A percentile compares a stretch with the other conserved stretches of the same genome.
Evolutionary conservation across 768 basidiomycete genomes (phyloP).

Genomic region (Amanita phalloides): DNA sequence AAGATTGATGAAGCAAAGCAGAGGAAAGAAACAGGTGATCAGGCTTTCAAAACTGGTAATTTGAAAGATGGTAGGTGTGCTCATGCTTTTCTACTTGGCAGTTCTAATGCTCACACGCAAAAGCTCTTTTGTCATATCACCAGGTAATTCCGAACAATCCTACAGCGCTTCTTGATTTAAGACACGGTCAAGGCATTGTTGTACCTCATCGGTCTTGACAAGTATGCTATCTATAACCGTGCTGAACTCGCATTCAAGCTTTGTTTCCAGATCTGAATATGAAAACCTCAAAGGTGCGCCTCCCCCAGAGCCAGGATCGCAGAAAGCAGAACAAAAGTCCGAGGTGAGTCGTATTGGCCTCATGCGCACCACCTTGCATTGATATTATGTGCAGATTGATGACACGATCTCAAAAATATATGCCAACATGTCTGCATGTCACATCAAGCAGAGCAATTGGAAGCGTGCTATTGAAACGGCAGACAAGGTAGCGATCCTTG

Average conservation of each 20-base stretch:
- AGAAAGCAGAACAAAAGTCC: slow-evolving; percentile 44
- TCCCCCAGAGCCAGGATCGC: slow-evolving; percentile 1
- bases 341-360: slow-evolving; percentile 34
- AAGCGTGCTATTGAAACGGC: slow-evolving; percentile 72
- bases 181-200: slow-evolving; percentile 41
- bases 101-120: background rate
- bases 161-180: background rate
- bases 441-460: slow-evolving; percentile 75
- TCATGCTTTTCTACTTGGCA: background rate
- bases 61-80: slow-evolving; percentile 40
- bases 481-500: slow-evolving; percentile 38
- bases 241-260: background rate
- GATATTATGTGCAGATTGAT: slow-evolving; percentile 41
- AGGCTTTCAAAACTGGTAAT: slow-evolving; percentile 60
- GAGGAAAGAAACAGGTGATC: slow-evolving; percentile 58
- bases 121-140: slow-evolving; percentile 67
- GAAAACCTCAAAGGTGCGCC: slow-evolving; percentile 32
- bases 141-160: slow-evolving; percentile 32
- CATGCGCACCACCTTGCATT: background rate
- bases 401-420: slow-evolving; percentile 73
- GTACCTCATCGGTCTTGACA: slow-evolving; percentile 69
- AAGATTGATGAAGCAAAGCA: slow-evolving; percentile 55
- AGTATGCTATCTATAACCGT: slow-evolving; percentile 30
- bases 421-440: slow-evolving; percentile 78
- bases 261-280: slow-evolving; percentile 37